Percentiles rank a stretch among this genome's conserved stretches.
phyloP scores from a whole-genome alignment of 176 grass and related monocot species.

The Coix lacrymajobi region DNA sequence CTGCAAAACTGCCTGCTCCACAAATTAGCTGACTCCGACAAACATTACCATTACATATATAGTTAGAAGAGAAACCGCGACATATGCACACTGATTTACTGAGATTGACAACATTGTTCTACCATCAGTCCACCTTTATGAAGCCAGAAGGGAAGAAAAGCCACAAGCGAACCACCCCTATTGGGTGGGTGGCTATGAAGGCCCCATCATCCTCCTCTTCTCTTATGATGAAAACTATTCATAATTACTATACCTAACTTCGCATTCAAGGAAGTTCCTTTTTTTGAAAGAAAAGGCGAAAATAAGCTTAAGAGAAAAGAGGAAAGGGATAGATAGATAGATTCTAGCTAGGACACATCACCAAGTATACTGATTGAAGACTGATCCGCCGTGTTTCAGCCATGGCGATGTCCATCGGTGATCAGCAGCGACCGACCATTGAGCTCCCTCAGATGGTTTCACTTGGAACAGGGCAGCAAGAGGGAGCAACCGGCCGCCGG shows the following conservation, averaged over 20 bases:
- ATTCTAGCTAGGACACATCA: neutral
- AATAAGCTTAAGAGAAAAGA: neutral
- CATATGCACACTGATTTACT: neutral
- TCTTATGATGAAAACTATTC: neutral
- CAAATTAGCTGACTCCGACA: neutral
- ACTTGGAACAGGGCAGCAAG: neutral
- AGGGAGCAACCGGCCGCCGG: neutral
- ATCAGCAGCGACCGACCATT: neutral
- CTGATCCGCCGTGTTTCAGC: neutral
- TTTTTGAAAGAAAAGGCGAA: neutral
- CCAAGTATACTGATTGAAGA: neutral
- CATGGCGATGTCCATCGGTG: neutral
- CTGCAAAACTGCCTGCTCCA: neutral
- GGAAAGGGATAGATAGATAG: no score
- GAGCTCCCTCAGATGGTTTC: neutral
- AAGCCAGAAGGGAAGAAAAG: neutral
- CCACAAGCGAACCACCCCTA: neutral
- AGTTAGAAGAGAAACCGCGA: neutral
- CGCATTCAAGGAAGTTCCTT: neutral
- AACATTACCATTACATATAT: neutral
- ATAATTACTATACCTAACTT: neutral
- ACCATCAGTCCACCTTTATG: neutral
- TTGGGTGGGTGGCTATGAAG: neutral
- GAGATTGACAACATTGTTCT: neutral
- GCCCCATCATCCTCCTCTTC: neutral